These are phyloP conservation scores for Arthrobotrys pseudoclavata DNA, from an alignment of 2,329 filamentous ascomycete genomes.

Conservation along the genomic window DNA sequence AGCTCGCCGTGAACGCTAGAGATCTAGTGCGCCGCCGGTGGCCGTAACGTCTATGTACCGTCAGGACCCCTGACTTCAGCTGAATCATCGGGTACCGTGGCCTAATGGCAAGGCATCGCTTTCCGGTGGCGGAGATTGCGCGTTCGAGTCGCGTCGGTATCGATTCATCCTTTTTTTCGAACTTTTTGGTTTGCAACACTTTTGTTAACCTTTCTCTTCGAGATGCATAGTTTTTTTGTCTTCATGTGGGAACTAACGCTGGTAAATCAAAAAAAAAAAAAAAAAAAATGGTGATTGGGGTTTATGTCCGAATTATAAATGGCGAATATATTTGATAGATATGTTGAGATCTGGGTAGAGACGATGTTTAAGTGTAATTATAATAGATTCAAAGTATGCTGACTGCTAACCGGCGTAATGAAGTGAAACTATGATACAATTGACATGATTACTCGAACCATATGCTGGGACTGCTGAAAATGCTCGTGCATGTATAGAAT, in stretches of 20 bases:
- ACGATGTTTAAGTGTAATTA: neutral
- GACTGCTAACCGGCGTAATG: neutral
- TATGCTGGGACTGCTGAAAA: neutral
- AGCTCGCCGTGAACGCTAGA: too few species aligned
- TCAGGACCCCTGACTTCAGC: slow-evolving; percentile 15
- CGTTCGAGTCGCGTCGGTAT: slow-evolving; percentile 61
- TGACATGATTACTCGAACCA: neutral
- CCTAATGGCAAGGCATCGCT: slow-evolving; percentile 61
- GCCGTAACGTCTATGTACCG: slow-evolving; percentile 14
- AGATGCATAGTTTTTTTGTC: slow-evolving; percentile 1
- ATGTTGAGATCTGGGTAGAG: too few species aligned
- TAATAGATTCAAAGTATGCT: neutral
- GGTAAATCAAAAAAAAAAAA: too few species aligned
- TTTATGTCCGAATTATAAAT: too few species aligned
- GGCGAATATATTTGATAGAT: too few species aligned
- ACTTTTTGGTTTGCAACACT: slow-evolving; percentile 5
- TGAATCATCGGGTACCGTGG: slow-evolving; percentile 53
- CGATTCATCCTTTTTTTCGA: slow-evolving; percentile 44
- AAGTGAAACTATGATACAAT: slow-evolving; percentile 15
- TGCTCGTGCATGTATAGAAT: neutral
- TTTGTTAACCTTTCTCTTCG: neutral
- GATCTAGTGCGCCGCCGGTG: neutral
- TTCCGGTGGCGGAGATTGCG: slow-evolving; percentile 61
- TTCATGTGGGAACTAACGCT: neutral
- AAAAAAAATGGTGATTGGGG: too few species aligned